Conservation (phyloP, 2,329 filamentous ascomycete species). For the Trichophyton simii region DNA sequence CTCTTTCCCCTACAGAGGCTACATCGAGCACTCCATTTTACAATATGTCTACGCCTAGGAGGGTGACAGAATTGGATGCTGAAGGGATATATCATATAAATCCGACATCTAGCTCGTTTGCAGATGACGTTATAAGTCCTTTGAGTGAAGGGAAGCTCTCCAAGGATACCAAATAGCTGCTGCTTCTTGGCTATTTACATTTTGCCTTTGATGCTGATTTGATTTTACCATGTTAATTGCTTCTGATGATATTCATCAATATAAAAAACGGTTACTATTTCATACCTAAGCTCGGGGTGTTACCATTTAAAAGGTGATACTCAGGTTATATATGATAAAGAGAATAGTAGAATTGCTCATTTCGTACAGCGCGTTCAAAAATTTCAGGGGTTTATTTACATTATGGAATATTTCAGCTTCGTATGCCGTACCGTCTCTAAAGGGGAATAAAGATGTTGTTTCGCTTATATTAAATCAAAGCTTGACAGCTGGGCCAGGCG, state of each 20-base stretch:
- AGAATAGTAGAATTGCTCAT: background rate
- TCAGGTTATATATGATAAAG: background rate
- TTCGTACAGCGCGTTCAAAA: background rate
- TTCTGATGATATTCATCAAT: too few relatives aligned
- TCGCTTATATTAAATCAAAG: conserved; percentile 29
- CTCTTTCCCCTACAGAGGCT: background rate
- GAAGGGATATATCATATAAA: background rate
- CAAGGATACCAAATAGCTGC: background rate
- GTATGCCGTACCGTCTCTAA: background rate
- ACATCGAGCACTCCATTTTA: background rate
- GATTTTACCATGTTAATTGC: too few relatives aligned
- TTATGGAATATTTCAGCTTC: background rate
- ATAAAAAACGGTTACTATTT: too few relatives aligned
- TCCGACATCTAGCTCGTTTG: background rate
- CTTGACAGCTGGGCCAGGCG: conserved; percentile 53
- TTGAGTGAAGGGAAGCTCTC: background rate
- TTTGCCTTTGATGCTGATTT: too few relatives aligned
- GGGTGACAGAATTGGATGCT: background rate
- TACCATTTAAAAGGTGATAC: too few relatives aligned
- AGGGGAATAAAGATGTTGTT: too few relatives aligned
- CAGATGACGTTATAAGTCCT: background rate
- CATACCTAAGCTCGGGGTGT: too few relatives aligned
- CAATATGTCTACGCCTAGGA: background rate
- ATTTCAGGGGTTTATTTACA: background rate
- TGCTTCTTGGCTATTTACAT: background rate